A percentile compares a stretch with the other conserved stretches of the same genome.
Evolutionary conservation across 768 basidiomycete species (phyloP).

Genomic region (Asterophora lycoperdoides): DNA sequence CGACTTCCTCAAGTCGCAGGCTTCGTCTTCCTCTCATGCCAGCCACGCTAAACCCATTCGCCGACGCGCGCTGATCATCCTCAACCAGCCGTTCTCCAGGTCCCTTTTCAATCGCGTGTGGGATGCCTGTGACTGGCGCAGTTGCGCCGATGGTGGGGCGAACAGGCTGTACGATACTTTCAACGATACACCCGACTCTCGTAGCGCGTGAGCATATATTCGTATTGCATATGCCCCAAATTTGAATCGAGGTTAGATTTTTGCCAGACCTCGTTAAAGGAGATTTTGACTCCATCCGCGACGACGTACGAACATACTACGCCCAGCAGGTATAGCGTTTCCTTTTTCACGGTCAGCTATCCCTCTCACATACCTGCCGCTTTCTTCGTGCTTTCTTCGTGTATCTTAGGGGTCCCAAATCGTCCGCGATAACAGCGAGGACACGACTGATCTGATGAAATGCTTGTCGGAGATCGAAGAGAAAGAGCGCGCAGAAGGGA

Average conservation of each 20-base stretch:
- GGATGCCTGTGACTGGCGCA: slow-evolving; percentile 44
- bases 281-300: slow-evolving; percentile 84
- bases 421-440: slow-evolving; percentile 63
- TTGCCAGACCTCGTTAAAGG: slow-evolving; percentile 88
- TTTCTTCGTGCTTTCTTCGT: not conserved
- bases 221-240: too few relatives aligned
- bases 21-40: not conserved
- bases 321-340: slow-evolving; percentile 40
- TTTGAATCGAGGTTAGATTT: slow-evolving; percentile 40
- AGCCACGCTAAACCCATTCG: not conserved
- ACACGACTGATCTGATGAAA: slow-evolving; percentile 96
- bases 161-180: slow-evolving; percentile 72
- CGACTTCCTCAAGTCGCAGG: slow-evolving; percentile 32
- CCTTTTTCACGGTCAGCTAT: not conserved
- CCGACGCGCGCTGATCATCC: slow-evolving; percentile 66
- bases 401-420: slow-evolving; percentile 59
- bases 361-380: not conserved
- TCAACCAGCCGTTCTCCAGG: slow-evolving; percentile 83
- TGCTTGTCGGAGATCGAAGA: slow-evolving; percentile 64
- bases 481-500: slow-evolving; percentile 43
- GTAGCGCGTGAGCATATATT: slow-evolving; percentile 9
- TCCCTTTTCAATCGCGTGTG: slow-evolving; percentile 62
- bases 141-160: slow-evolving; percentile 87
- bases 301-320: slow-evolving; percentile 73
- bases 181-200: slow-evolving; percentile 13